Evolutionary conservation across 768 basidiomycete genomes (phyloP), one percentile per base, ranked within the genome.

Genomic region (Suillus paluster): DNA sequence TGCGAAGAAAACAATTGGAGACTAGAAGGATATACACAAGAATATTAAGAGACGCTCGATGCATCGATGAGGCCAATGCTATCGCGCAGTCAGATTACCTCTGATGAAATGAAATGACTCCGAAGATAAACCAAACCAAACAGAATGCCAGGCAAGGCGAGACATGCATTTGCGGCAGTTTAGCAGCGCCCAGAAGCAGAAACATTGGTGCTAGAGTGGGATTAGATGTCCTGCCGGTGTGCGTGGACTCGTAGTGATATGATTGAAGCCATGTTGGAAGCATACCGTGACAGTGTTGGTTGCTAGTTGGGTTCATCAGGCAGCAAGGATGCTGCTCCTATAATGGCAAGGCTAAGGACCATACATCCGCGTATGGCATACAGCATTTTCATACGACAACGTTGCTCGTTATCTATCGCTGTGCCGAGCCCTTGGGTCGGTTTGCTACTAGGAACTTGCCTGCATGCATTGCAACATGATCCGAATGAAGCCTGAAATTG

Each of bases 71-170:
- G 34, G 36, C 68, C 64, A 60, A 66, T 52, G 66, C 61, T 57
- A 55, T 52, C 49, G 36, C 2, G 48, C 63, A 36, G 68, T 70
- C 70, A 72, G 66, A 74, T 74, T 66, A 63, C 57, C 58, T 56
- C 21, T 34, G 34, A 23, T 36, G 34, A 44, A 44, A 68, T 68
- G 62, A 68, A 74, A 74, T 63, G 55, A 48, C 5, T 25, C 71
- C 68, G 73, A 41, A 50, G 48, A 50, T 61, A 53, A 55, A 41
- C 46, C 45, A 64, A 36, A 45, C 71, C 61, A 41, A 64, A 71
- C 59, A 61, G 34, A 21, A 38, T n/a, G 17, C 1, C 23, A 39
- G 38, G 38, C 21, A 23, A 36, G 34, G 36, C 9, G 7, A 54
- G 53, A 38, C 7, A 17, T 25, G 21, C 54, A 8, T 19, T 39